Evolutionary conservation across 2,329 filamentous ascomycete species (phyloP), one percentile per base, ranked within the genome.

Genomic region (Alternaria gansuensis): DNA sequence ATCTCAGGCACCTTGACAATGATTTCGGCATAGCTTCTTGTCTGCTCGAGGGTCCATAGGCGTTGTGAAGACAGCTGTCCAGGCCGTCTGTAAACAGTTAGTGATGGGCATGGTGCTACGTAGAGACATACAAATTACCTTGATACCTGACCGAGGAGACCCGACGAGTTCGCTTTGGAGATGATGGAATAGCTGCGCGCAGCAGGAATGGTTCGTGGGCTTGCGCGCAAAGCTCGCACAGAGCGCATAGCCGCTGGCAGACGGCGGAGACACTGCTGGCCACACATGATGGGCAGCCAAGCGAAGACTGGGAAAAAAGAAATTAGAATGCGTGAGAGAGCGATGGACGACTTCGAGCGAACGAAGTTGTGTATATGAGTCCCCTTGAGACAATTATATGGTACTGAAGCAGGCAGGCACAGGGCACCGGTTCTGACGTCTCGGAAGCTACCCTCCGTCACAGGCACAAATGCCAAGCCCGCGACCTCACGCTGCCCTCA

Each of bases 1-100:
- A 99, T 98, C 77, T 95, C 87, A 33, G 95, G 95, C 68, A 98
- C 95, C 82, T 98, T 94, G 79, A 99, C 88, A 64, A 94, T 82
- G 68, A 87, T 89, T 75, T 96, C 92, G 77, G 93, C 93, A 71
- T 78, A 79, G 59, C 58, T 74, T 62, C 76, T 71, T 53, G 67
- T 72, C 62, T 76, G 75, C 43, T 73, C 68, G 63, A 74, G 54
- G 51, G 60, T 60, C 51, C 69, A 67, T n/a, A 67, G 59, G 52
- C 64, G 73, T 41, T 65, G 65, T 59, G 68, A 61, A 23, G 70
- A 58, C 41, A 72, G 59, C 60, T 71, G 71, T 57, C 57, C 67
- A 24, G 73, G 72, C 34, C 70, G 72, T 66, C 75, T 77, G 53
- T 33, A 4, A 21, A 41, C n/a, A 26, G 44, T 72, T 60, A 71